phyloP scores from a whole-genome alignment of 164 flowering plant genomes.

The Euptelea pleiosperma region DNA sequence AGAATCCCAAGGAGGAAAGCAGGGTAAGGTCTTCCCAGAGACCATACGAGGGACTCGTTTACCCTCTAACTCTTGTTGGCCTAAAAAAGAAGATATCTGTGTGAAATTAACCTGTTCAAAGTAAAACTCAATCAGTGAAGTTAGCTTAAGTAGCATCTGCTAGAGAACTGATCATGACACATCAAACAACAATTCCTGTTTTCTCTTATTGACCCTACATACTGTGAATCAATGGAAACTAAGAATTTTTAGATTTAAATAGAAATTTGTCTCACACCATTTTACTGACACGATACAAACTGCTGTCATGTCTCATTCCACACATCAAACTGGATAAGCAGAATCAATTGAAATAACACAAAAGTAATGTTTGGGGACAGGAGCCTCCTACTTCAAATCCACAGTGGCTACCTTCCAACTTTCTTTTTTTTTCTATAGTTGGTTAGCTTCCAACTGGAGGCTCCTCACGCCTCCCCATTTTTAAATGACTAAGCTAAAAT shows the following conservation, averaged over 20 bases:
- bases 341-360: not conserved
- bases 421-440: no score
- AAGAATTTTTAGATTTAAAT: not conserved
- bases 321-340: not conserved
- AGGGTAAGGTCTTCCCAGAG: constrained; percentile 94
- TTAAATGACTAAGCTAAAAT: no score
- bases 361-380: no score
- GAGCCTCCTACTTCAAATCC: no score
- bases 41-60: constrained; percentile 97
- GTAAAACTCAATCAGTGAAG: not conserved
- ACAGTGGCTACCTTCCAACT: no score
- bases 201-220: no score
- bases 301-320: not conserved
- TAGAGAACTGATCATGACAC: not conserved
- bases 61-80: constrained; percentile 96
- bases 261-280: not conserved
- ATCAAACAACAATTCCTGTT: no score
- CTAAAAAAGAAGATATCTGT: constrained; percentile 85
- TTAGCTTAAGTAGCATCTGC: constrained; percentile 4
- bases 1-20: constrained; percentile 92
- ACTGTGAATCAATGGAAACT: no score
- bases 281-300: not conserved
- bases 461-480: no score
- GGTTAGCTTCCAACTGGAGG: no score
- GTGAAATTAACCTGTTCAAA: constrained; percentile 79